These are phyloP conservation scores for Claviceps pazoutovae DNA, from an alignment of 2,329 filamentous ascomycete genomes.

Conservation along the genomic window DNA sequence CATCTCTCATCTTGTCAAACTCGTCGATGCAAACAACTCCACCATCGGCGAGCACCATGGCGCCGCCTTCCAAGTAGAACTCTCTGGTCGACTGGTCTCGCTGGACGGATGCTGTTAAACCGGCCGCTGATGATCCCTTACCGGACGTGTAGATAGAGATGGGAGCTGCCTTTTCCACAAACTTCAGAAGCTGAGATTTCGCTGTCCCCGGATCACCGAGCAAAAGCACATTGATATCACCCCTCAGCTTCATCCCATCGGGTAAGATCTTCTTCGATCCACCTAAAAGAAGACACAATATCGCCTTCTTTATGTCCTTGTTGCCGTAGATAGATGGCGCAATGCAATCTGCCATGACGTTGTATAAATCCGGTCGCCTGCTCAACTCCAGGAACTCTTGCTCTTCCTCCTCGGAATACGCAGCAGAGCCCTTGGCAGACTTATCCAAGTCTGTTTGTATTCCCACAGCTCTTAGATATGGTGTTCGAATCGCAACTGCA, in stretches of 20 bases:
- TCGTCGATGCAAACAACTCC: conserved; percentile 98
- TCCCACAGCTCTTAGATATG: conserved; percentile 84
- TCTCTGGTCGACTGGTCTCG: conserved; percentile 83
- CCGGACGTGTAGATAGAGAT: conserved; percentile 98
- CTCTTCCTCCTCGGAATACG: conserved; percentile 90
- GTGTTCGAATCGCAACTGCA: conserved; percentile 88
- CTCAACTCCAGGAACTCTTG: conserved; percentile 92
- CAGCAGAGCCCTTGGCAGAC: conserved; percentile 67
- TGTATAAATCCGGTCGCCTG: conserved; percentile 81
- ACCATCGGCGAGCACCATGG: conserved; percentile 94
- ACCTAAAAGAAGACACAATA: conserved; percentile 82
- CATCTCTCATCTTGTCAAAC: conserved; percentile 99
- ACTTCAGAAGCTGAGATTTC: conserved; percentile 93
- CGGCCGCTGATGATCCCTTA: conserved; percentile 92
- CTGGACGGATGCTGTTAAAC: conserved; percentile 94
- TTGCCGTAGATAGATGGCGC: conserved; percentile 97
- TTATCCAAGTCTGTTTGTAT: conserved; percentile 85
- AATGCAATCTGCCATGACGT: conserved; percentile 78
- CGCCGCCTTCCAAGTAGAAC: conserved; percentile 95
- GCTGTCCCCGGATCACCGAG: conserved; percentile 96
- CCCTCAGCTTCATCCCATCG: conserved; percentile 93
- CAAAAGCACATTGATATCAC: conserved; percentile 93
- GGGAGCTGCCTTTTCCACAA: conserved; percentile 89
- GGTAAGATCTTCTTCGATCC: conserved; percentile 96
- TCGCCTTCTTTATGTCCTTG: conserved; percentile 90